These are phyloP conservation scores for Spathaspora sp. DNA, from an alignment of 1,139 yeast species.

Conservation along the genomic window DNA sequence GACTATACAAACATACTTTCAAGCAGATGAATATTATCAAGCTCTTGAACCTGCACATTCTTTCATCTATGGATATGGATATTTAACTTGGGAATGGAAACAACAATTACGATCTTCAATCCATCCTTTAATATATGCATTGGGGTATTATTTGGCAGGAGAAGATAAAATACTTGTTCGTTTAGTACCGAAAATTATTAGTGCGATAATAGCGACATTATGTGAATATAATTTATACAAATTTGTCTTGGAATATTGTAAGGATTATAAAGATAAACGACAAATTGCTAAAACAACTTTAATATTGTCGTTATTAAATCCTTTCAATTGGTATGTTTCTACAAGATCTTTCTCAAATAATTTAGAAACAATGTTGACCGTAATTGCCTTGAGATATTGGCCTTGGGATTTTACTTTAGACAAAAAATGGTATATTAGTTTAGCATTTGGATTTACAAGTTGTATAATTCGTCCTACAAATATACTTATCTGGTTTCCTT, in stretches of 20 bases:
- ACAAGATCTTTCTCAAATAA: slow-evolving; percentile 88
- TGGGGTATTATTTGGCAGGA: slow-evolving; percentile 29
- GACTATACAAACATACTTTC: slow-evolving; percentile 73
- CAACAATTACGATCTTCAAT: slow-evolving; percentile 71
- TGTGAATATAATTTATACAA: slow-evolving; percentile 65
- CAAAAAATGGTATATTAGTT: slow-evolving; percentile 18
- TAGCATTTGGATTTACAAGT: slow-evolving; percentile 51
- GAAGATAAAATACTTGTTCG: slow-evolving; percentile 15
- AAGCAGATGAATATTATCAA: slow-evolving; percentile 96
- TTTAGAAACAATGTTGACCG: slow-evolving; percentile 72
- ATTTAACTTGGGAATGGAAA: slow-evolving; percentile 94
- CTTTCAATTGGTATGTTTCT: slow-evolving; percentile 79
- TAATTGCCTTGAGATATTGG: slow-evolving; percentile 73
- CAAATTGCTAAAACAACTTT: slow-evolving; percentile 47
- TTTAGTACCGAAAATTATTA: slow-evolving; percentile 61
- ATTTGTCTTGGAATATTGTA: slow-evolving; percentile 42
- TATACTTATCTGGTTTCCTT: slow-evolving; percentile 65
- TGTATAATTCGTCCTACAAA: slow-evolving; percentile 85
- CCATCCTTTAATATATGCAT: slow-evolving; percentile 72
- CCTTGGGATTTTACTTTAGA: slow-evolving; percentile 46
- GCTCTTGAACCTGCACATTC: slow-evolving; percentile 88
- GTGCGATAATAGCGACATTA: slow-evolving; percentile 67
- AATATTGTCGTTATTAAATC: slow-evolving; percentile 59
- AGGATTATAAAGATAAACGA: slow-evolving; percentile 19
- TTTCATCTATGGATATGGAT: slow-evolving; percentile 75